Conservation (phyloP, 108 stramenopile genomes). For the Chaetoceros tenuissimus region DNA sequence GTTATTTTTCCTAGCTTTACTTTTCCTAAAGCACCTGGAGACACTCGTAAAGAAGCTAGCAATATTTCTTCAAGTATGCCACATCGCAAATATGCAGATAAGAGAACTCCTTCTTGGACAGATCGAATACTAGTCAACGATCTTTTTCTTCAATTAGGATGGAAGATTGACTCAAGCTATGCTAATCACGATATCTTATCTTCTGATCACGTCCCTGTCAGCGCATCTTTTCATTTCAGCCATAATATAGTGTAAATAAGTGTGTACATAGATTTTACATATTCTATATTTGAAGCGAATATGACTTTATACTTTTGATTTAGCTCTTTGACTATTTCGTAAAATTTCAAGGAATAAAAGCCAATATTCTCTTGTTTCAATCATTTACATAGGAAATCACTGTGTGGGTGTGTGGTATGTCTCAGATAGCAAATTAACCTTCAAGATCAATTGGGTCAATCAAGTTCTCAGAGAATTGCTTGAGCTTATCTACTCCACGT, state of each 20-base stretch:
- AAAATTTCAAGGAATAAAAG: no score
- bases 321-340: no score
- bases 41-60: background rate
- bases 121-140: background rate
- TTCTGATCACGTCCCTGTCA: background rate
- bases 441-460: conserved; percentile 87
- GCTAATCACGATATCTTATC: background rate
- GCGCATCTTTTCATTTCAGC: no score
- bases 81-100: background rate
- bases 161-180: background rate
- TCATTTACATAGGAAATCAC: no score
- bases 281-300: no score
- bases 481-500: conserved; percentile 79
- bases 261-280: no score
- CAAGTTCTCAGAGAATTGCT: conserved; percentile 81
- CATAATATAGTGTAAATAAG: no score
- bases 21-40: background rate
- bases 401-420: no score
- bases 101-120: background rate
- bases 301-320: no score
- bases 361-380: no score
- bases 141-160: background rate
- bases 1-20: background rate
- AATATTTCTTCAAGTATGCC: background rate
- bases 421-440: no score